A percentile compares a stretch with the other conserved stretches of the same genome.
Conservation (phyloP, 2,329 filamentous ascomycete genomes). For the Botrytis fabae region DNA sequence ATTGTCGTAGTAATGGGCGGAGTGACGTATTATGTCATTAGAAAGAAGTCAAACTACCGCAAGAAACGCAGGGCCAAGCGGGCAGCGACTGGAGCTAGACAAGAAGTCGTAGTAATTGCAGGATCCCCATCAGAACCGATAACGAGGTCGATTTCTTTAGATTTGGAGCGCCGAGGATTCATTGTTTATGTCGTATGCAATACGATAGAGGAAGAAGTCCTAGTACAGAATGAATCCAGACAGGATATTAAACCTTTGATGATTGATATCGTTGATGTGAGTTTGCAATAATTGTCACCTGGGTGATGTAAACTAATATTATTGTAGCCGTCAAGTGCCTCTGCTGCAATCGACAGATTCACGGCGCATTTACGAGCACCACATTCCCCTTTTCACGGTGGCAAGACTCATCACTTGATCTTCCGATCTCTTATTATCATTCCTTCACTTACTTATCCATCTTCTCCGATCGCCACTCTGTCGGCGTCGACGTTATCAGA, state of each 20-base stretch:
- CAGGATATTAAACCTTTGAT: conserved; percentile 79
- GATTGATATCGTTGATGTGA: conserved; percentile 78
- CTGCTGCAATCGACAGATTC: conserved; percentile 70
- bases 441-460: conserved; percentile 76
- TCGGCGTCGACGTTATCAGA: conserved; percentile 83
- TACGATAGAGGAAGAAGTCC: conserved; percentile 79
- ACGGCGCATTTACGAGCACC: conserved; percentile 69
- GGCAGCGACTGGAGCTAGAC: conserved; percentile 78
- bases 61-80: conserved; percentile 74
- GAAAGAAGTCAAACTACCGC: conserved; percentile 57
- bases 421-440: conserved; percentile 82
- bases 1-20: conserved; percentile 71
- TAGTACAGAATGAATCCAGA: conserved; percentile 74
- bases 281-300: conserved; percentile 37
- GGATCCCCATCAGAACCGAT: conserved; percentile 84
- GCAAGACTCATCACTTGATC: conserved; percentile 72
- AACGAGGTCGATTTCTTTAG: conserved; percentile 77
- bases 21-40: conserved; percentile 50
- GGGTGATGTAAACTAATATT: conserved; percentile 25
- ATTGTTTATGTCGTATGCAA: conserved; percentile 89
- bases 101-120: conserved; percentile 84
- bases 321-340: conserved; percentile 64
- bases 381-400: conserved; percentile 73
- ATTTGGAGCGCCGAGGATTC: conserved; percentile 88
- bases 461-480: conserved; percentile 81